Evolutionary conservation across 495 filamentous ascomycete genomes (phyloP).

Genomic region (Lophiotrema nucula): DNA sequence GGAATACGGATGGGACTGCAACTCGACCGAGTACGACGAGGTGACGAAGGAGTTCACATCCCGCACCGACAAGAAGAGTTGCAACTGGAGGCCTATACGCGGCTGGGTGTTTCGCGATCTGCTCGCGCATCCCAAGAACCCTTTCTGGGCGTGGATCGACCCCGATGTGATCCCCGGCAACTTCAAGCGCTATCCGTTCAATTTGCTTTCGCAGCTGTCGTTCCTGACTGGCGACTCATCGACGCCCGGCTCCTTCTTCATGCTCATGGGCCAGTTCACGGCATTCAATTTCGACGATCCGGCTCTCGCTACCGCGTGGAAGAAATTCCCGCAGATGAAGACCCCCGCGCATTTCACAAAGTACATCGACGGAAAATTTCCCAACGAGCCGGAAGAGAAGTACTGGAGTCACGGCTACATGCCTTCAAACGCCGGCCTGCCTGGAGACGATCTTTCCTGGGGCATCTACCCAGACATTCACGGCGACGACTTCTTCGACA

Average conservation of each 20-base stretch:
- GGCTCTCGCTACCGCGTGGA: neutral
- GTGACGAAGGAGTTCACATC: neutral
- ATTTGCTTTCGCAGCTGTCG: slow-evolving; percentile 3
- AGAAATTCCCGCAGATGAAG: slow-evolving; percentile 1
- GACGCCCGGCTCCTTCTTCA: neutral
- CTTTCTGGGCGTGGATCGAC: slow-evolving; percentile 8
- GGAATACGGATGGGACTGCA: slow-evolving; percentile 8
- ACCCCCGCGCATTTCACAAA: slow-evolving; percentile 1
- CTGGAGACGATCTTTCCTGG: neutral
- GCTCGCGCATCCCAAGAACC: neutral
- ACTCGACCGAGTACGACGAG: slow-evolving; percentile 5
- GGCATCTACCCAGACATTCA: slow-evolving; percentile 1
- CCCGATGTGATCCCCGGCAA: neutral
- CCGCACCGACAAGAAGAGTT: neutral
- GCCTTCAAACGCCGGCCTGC: neutral
- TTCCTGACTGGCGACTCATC: slow-evolving; percentile 1
- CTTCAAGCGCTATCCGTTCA: slow-evolving; percentile 4
- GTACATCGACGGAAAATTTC: neutral
- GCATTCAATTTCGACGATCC: slow-evolving; percentile 4
- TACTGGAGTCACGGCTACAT: slow-evolving; percentile 2
- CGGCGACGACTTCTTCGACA: slow-evolving; percentile 4
- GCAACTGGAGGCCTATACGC: neutral
- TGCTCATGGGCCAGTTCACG: slow-evolving; percentile 1
- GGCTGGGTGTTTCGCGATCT: neutral
- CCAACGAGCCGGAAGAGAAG: slow-evolving; percentile 1